These are phyloP conservation scores for Sordariomycetes sp. DNA, from an alignment of 2,329 filamentous ascomycete genomes.

Conservation along the genomic window DNA sequence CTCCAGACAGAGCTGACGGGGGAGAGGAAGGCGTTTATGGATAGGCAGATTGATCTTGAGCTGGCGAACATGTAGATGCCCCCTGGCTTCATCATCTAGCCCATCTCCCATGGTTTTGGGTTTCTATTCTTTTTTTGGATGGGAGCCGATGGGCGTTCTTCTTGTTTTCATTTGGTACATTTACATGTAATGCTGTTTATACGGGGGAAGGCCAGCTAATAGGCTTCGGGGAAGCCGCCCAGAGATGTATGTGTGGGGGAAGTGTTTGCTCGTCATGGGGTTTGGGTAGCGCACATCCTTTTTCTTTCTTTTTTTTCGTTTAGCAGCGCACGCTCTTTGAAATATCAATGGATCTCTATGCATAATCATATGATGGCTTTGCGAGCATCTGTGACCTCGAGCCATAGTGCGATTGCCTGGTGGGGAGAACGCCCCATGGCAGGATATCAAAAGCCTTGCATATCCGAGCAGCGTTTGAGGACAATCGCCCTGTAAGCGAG, in stretches of 20 bases:
- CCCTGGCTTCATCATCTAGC: not conserved
- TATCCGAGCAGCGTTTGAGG: too few relatives aligned
- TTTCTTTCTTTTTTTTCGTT: too few relatives aligned
- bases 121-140: not conserved
- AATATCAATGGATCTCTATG: not conserved
- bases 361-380: too few relatives aligned
- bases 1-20: constrained; percentile 80
- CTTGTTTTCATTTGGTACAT: not conserved
- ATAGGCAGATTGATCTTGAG: constrained; percentile 85
- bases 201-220: not conserved
- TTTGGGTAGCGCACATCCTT: not conserved
- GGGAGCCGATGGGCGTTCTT: not conserved
- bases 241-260: not conserved
- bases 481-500: too few relatives aligned
- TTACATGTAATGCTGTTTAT: not conserved
- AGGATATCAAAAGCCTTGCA: too few relatives aligned
- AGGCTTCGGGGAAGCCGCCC: not conserved
- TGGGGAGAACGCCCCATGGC: too few relatives aligned
- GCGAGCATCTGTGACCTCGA: too few relatives aligned
- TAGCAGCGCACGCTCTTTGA: not conserved
- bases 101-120: not conserved
- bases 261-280: not conserved
- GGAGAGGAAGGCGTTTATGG: constrained; percentile 79
- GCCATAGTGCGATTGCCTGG: too few relatives aligned
- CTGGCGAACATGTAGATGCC: constrained; percentile 71